These are phyloP conservation scores for Beauveria pseudobassiana DNA, from an alignment of 2,329 filamentous ascomycete genomes.

Conservation along the genomic window DNA sequence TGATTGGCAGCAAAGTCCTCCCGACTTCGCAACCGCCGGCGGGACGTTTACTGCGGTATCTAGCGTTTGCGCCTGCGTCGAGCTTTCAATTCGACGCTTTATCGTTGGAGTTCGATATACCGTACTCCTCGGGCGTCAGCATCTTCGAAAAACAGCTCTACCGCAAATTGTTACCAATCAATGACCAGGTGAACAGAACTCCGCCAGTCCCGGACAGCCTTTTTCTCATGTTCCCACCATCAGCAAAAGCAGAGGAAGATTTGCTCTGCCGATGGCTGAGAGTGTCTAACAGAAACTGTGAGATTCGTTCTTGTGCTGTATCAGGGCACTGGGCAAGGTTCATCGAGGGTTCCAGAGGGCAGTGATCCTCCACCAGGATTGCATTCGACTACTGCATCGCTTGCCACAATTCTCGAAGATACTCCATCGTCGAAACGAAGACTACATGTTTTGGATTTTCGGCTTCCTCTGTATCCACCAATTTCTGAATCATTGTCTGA, in stretches of 20 bases:
- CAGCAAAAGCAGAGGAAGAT: constrained; percentile 24
- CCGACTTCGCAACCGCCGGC: not conserved
- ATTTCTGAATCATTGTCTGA: not conserved
- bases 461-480: constrained; percentile 10
- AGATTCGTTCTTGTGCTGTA: constrained; percentile 32
- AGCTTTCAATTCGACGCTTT: not conserved
- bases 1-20: constrained; percentile 21
- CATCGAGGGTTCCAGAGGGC: constrained; percentile 18
- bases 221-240: constrained; percentile 44
- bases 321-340: constrained; percentile 43
- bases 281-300: constrained; percentile 30
- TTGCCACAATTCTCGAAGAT: constrained; percentile 31
- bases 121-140: not conserved
- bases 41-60: not conserved
- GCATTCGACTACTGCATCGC: constrained; percentile 27
- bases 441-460: constrained; percentile 33
- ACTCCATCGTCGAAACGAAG: constrained; percentile 22
- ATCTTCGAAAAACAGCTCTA: constrained; percentile 1
- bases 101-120: not conserved
- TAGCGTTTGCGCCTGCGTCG: not conserved
- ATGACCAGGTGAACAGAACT: not conserved
- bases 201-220: constrained; percentile 17
- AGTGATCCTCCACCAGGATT: constrained; percentile 40
- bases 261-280: constrained; percentile 40
- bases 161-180: not conserved